phyloP scores from a whole-genome alignment of 805 yeast species.

The Sungouiella blattae region DNA sequence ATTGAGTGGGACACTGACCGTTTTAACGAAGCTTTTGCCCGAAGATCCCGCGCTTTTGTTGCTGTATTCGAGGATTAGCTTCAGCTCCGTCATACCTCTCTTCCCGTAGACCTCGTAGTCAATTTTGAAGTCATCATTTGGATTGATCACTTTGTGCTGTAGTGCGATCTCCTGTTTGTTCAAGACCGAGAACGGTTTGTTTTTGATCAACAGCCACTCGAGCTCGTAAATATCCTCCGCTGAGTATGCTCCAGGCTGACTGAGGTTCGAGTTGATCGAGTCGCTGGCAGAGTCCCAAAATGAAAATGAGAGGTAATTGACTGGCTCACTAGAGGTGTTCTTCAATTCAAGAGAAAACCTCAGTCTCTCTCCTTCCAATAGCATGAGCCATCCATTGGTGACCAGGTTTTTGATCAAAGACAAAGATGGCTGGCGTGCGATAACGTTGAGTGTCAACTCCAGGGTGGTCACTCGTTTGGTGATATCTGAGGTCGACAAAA shows the following conservation, averaged over 20 bases:
- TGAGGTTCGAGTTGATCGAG: conserved; percentile 54
- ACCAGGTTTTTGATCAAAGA: conserved; percentile 50
- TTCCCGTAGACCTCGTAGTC: conserved; percentile 66
- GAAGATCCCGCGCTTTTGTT: conserved; percentile 24
- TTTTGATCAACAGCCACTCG: conserved; percentile 61
- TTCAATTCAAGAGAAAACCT: conserved; percentile 48
- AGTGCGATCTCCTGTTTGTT: conserved; percentile 41
- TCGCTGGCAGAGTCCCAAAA: conserved; percentile 74
- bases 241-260: conserved; percentile 27
- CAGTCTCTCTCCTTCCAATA: conserved; percentile 72
- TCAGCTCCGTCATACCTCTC: conserved; percentile 66
- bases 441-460: conserved; percentile 27
- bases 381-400: conserved; percentile 65
- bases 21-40: conserved; percentile 40
- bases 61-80: conserved; percentile 62
- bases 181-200: conserved; percentile 53
- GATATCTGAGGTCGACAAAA: conserved; percentile 23
- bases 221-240: conserved; percentile 69
- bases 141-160: conserved; percentile 35
- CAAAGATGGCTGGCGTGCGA: conserved; percentile 58
- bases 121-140: conserved; percentile 41
- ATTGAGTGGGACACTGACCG: conserved; percentile 63
- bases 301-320: conserved; percentile 56
- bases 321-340: conserved; percentile 55
- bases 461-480: conserved; percentile 16